Percentiles rank a stretch among this genome's conserved stretches.
phyloP scores from a whole-genome alignment of 495 filamentous ascomycete species.

The Eremomyces bilateralis region DNA sequence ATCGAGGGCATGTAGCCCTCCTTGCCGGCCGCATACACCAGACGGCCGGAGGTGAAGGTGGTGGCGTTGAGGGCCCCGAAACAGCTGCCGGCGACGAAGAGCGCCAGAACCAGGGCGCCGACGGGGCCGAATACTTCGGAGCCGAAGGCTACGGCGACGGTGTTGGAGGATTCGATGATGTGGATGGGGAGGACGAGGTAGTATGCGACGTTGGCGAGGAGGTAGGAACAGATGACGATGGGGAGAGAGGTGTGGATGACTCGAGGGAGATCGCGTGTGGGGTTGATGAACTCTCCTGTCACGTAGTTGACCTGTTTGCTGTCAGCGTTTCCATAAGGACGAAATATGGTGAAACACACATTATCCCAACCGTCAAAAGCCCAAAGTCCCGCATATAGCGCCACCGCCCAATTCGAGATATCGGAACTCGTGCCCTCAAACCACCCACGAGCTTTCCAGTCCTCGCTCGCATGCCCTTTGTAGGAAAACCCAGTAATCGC shows the following conservation, averaged over 20 bases:
- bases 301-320: slow-evolving; percentile 73
- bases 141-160: slow-evolving; percentile 86
- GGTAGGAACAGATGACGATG: slow-evolving; percentile 71
- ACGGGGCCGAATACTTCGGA: slow-evolving; percentile 67
- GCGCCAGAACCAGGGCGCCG: slow-evolving; percentile 66
- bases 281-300: slow-evolving; percentile 84
- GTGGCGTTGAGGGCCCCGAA: slow-evolving; percentile 82
- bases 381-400: slow-evolving; percentile 89
- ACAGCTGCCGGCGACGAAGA: slow-evolving; percentile 67
- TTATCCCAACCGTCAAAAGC: slow-evolving; percentile 99
- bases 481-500: slow-evolving; percentile 65
- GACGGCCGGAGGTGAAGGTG: slow-evolving; percentile 79
- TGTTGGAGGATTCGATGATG: slow-evolving; percentile 66
- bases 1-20: slow-evolving; percentile 79
- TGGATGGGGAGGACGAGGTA: slow-evolving; percentile 79
- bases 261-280: slow-evolving; percentile 70
- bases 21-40: slow-evolving; percentile 86
- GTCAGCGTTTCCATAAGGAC: background rate
- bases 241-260: slow-evolving; percentile 97
- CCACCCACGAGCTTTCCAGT: slow-evolving; percentile 79
- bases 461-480: slow-evolving; percentile 49
- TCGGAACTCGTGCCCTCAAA: slow-evolving; percentile 70
- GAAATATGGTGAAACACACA: slow-evolving; percentile 29
- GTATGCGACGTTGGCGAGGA: slow-evolving; percentile 79
- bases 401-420: slow-evolving; percentile 68